Percentiles rank a stretch among this genome's conserved stretches.
phyloP scores from a whole-genome alignment of 495 filamentous ascomycete genomes.

The Talaromyces ruber region DNA sequence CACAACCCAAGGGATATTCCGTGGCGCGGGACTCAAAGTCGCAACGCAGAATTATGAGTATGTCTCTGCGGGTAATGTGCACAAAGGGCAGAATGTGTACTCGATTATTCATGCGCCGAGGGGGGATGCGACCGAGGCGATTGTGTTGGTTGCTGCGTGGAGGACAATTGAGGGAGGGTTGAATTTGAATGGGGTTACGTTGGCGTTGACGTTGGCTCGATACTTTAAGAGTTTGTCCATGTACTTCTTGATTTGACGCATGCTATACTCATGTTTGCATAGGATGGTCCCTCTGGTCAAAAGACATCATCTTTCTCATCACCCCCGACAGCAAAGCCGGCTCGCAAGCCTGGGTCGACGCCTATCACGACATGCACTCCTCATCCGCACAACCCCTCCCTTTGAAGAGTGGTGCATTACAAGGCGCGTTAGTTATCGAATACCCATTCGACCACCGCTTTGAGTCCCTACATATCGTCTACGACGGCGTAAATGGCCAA shows the following conservation, averaged over 20 bases:
- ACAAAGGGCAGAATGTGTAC: conserved; percentile 85
- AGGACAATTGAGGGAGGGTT: conserved; percentile 69
- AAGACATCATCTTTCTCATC: conserved; percentile 92
- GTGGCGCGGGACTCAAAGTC: conserved; percentile 70
- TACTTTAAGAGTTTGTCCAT: conserved; percentile 73
- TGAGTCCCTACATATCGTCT: conserved; percentile 79
- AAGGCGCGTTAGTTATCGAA: conserved; percentile 90
- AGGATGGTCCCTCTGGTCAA: conserved; percentile 97
- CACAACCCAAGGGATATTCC: conserved; percentile 65
- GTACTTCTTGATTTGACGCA: neutral
- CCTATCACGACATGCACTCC: conserved; percentile 86
- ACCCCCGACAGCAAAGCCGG: conserved; percentile 82
- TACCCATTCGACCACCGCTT: conserved; percentile 80
- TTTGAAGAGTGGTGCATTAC: conserved; percentile 84
- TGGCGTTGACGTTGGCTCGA: conserved; percentile 76
- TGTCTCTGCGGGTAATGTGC: conserved; percentile 58
- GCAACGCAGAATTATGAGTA: conserved; percentile 81
- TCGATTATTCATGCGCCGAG: conserved; percentile 90
- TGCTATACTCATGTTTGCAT: conserved; percentile 10
- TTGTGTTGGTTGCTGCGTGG: conserved; percentile 87
- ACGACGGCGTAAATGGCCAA: conserved; percentile 95
- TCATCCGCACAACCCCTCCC: conserved; percentile 64
- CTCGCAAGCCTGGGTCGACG: conserved; percentile 94
- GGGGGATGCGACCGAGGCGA: conserved; percentile 96
- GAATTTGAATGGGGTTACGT: conserved; percentile 79